Evolutionary conservation across 495 filamentous ascomycete species (phyloP).

Genomic region (Talaromyces borbonicus): DNA sequence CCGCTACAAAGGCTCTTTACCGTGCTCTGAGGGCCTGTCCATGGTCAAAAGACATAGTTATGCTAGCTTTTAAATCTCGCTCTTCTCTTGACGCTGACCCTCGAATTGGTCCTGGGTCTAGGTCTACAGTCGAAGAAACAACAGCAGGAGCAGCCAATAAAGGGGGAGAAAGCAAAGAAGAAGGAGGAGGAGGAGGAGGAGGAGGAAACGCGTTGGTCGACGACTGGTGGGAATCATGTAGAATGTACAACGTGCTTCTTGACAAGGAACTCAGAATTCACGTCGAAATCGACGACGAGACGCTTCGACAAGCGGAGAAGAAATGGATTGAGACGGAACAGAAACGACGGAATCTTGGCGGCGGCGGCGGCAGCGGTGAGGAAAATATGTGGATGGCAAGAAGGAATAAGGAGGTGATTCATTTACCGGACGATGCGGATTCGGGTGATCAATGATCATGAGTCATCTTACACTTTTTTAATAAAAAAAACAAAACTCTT

Average conservation of each 20-base stretch:
- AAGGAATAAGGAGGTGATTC: slow-evolving; percentile 13
- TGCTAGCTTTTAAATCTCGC: slow-evolving; percentile 45
- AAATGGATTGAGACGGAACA: slow-evolving; percentile 10
- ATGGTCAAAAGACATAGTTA: slow-evolving; percentile 41
- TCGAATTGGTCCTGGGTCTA: too few relatives aligned
- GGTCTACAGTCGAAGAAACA: too few relatives aligned
- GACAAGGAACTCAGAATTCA: slow-evolving; percentile 45
- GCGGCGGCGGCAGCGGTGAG: slow-evolving; percentile 9
- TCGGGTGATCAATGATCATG: slow-evolving; percentile 10
- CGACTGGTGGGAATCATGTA: slow-evolving; percentile 30
- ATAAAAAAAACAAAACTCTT: too few relatives aligned
- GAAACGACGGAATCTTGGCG: slow-evolving; percentile 4
- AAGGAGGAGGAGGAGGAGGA: background rate
- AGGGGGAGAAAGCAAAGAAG: background rate
- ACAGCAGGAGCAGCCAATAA: background rate
- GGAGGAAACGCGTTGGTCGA: slow-evolving; percentile 15
- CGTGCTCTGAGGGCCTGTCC: slow-evolving; percentile 47
- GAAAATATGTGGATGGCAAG: background rate
- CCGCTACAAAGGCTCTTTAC: slow-evolving; percentile 38
- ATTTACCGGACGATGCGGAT: slow-evolving; percentile 23
- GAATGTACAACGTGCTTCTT: slow-evolving; percentile 38
- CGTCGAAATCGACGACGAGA: slow-evolving; percentile 28
- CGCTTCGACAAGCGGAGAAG: slow-evolving; percentile 17
- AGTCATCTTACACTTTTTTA: too few relatives aligned
- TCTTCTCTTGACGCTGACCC: too few relatives aligned